These are phyloP conservation scores for Cyclostephanos tholiformis DNA, from an alignment of 108 stramenopile genomes.

Conservation along the genomic window DNA sequence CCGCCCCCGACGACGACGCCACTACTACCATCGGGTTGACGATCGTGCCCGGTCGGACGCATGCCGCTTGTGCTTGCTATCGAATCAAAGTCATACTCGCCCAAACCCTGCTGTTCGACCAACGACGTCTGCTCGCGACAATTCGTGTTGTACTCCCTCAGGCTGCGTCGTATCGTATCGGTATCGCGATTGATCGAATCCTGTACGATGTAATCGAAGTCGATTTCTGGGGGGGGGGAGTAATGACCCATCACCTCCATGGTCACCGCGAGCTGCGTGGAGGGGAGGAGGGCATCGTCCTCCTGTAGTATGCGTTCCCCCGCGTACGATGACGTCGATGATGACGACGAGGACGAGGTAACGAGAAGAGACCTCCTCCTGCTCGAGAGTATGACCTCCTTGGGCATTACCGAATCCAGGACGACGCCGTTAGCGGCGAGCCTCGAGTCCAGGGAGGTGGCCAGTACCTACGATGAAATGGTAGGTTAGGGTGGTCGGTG, in stretches of 20 bases:
- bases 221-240: conserved; percentile 26
- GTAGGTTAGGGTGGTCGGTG: too few species aligned
- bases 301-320: too few species aligned
- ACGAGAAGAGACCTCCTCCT: background rate
- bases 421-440: conserved; percentile 21
- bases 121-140: conserved; percentile 29
- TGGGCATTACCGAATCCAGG: conserved; percentile 20
- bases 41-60: conserved; percentile 1
- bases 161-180: conserved; percentile 17
- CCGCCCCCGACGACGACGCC: too few species aligned
- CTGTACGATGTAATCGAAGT: conserved; percentile 38
- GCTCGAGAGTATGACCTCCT: conserved; percentile 23
- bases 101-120: conserved; percentile 8
- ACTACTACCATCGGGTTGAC: background rate
- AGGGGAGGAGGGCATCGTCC: background rate
- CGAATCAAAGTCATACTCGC: conserved; percentile 7
- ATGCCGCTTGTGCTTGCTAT: conserved; percentile 6
- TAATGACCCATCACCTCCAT: conserved; percentile 35
- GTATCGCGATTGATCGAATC: conserved; percentile 38
- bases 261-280: conserved; percentile 28
- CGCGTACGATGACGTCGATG: too few species aligned
- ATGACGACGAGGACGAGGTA: too few species aligned
- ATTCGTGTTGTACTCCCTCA: conserved; percentile 28
- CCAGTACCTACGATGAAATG: background rate
- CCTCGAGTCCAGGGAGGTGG: conserved; percentile 16